These are phyloP conservation scores for Camellia sinensis DNA, from an alignment of 148 eudicot genomes.

Conservation along the genomic window DNA sequence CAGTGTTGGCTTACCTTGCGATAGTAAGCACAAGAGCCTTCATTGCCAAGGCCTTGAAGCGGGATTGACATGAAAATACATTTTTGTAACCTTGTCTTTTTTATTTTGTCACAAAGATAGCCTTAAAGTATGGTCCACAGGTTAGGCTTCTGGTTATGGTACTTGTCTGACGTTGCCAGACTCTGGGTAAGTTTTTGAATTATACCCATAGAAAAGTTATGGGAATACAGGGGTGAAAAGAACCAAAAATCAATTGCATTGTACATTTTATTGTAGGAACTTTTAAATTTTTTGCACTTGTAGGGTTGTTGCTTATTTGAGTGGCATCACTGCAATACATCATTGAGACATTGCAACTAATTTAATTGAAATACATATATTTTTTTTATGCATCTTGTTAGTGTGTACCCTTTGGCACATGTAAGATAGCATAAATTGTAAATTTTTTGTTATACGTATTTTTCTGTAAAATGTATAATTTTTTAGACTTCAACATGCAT, in stretches of 20 bases:
- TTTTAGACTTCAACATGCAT: too few species aligned
- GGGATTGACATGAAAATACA: constrained; percentile 45
- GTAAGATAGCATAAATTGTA: too few species aligned
- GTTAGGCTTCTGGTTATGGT: background rate
- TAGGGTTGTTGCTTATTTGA: background rate
- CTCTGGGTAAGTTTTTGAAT: constrained; percentile 3
- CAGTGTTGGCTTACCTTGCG: constrained; percentile 54
- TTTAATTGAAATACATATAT: too few species aligned
- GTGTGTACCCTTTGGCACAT: too few species aligned
- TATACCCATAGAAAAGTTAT: constrained; percentile 1
- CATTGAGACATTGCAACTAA: too few species aligned
- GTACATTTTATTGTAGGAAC: background rate
- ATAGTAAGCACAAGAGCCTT: constrained; percentile 47
- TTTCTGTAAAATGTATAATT: too few species aligned
- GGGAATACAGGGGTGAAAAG: constrained; percentile 3
- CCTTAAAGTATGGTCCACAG: background rate
- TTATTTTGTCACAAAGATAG: background rate
- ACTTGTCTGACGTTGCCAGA: background rate
- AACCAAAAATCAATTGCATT: background rate
- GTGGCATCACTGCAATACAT: background rate
- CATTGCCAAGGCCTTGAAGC: constrained; percentile 67
- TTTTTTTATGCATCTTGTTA: too few species aligned
- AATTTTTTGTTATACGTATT: too few species aligned
- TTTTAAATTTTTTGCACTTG: background rate
- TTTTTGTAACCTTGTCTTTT: background rate